Evolutionary conservation across 768 basidiomycete genomes (phyloP).

Genomic region (Hypsizygus marmoreus): DNA sequence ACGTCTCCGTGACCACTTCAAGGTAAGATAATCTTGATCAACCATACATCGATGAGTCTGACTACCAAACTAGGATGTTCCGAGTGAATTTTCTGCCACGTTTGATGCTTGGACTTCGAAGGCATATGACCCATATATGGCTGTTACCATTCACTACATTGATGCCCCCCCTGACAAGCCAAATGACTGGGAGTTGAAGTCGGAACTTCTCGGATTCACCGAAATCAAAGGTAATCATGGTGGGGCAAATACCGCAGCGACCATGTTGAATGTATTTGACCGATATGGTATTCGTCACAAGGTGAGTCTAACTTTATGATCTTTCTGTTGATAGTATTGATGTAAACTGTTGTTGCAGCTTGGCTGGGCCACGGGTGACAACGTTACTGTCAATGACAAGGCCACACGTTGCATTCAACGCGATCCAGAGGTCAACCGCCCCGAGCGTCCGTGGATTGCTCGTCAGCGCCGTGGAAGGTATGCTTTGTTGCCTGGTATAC

Average conservation of each 20-base stretch:
- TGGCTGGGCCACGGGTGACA: constrained; percentile 18
- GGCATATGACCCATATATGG: constrained; percentile 5
- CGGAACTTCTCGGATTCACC: constrained; percentile 1
- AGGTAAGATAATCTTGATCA: too few relatives aligned
- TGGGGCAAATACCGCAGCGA: not conserved
- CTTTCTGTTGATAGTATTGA: not conserved
- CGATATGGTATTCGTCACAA: not conserved
- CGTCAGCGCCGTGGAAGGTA: not conserved
- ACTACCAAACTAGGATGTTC: not conserved
- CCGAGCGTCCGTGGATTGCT: not conserved
- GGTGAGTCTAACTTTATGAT: not conserved
- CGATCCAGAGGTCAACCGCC: too few relatives aligned
- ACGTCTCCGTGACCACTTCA: constrained; percentile 7
- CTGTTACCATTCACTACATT: constrained; percentile 8
- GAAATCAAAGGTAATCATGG: constrained; percentile 8
- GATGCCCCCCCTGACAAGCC: constrained; percentile 4
- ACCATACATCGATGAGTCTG: not conserved
- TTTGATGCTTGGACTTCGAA: constrained; percentile 4
- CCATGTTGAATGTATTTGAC: not conserved
- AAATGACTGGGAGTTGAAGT: constrained; percentile 4
- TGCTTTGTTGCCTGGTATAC: not conserved
- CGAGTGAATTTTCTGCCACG: not conserved
- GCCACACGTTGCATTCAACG: not conserved
- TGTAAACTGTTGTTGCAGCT: constrained; percentile 1
- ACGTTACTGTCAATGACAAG: constrained; percentile 16